These are phyloP conservation scores for Leucocoprinus birnbaumii DNA, from an alignment of 768 basidiomycete genomes.

Conservation along the genomic window DNA sequence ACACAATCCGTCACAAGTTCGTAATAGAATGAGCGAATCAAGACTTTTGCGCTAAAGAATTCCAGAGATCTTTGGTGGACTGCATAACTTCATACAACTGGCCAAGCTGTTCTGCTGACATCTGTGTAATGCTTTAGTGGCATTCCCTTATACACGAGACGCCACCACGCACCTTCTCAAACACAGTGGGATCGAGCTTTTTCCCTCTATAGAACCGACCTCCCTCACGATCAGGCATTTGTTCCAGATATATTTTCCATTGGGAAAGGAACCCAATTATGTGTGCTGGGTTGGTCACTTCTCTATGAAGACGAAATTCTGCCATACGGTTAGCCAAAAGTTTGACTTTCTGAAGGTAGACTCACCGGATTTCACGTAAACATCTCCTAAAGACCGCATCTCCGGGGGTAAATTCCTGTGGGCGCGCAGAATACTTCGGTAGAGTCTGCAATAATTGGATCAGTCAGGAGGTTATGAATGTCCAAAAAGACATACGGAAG, in stretches of 20 bases:
- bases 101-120: slow-evolving; percentile 88
- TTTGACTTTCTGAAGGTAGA: background rate
- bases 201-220: slow-evolving; percentile 53
- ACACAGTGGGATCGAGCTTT: slow-evolving; percentile 63
- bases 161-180: slow-evolving; percentile 64
- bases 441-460: slow-evolving; percentile 50
- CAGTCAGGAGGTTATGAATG: background rate
- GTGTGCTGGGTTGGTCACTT: slow-evolving; percentile 80
- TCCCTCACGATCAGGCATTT: slow-evolving; percentile 48
- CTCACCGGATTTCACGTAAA: slow-evolving; percentile 78
- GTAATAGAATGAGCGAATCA: background rate
- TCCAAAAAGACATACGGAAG: slow-evolving; percentile 62
- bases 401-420: slow-evolving; percentile 72
- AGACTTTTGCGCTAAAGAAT: slow-evolving; percentile 36
- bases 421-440: slow-evolving; percentile 75
- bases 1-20: slow-evolving; percentile 5
- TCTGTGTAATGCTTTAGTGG: slow-evolving; percentile 37
- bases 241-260: slow-evolving; percentile 92
- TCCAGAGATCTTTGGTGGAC: slow-evolving; percentile 87
- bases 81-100: slow-evolving; percentile 96
- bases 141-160: background rate
- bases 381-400: slow-evolving; percentile 83
- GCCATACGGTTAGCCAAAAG: background rate
- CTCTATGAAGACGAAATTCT: slow-evolving; percentile 87
- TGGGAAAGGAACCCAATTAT: slow-evolving; percentile 94